Evolutionary conservation across 2,329 filamentous ascomycete genomes (phyloP), one percentile per base, ranked within the genome.

Genomic region (Aspergillus chevalieri): DNA sequence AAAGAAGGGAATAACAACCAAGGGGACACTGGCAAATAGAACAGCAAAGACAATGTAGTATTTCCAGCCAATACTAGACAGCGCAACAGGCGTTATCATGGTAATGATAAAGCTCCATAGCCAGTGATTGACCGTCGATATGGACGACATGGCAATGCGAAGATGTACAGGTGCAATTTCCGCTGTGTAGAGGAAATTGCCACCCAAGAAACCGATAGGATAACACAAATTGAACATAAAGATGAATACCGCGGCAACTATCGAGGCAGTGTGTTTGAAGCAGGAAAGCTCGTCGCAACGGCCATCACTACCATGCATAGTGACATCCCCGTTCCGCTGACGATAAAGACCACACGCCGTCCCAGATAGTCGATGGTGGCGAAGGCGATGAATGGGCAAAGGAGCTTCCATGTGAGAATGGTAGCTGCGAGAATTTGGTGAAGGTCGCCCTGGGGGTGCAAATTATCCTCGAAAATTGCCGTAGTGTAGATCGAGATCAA

Each of bases 271-370:
- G 5, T 45, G 10, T 24, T 30, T 9, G 22, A 15, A 21, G 43
- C n/a, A n/a, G 45, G 33, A 43, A 50, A 53, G 9, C 44, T 47
- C 22, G 22, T 44, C 22, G 42, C 24, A 28, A 21, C 22, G 5
- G 57, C 56, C 12, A 59, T 44, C 5, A 54, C 50, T 6, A 81
- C 78, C 85, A 88, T 87, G 43, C 78, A 81, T 1, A 75, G 60
- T 34, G 79, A 80, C 71, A 83, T 82, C 0, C 81, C 81, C 24
- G 78, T 66, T 0, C 80, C 80, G 44, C 85, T 85, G 56, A 86
- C 81, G 6, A 89, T 69, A 83, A 89, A 87, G 50, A 89, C 76
- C 62, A 80, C 80, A 15, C 85, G 78, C 24, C 86, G 70, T 14
- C 74, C 74, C 43, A 75, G 63, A 48, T 66, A 71, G 54, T 78